Percentiles rank a stretch among this genome's conserved stretches.
phyloP scores from a whole-genome alignment of 495 filamentous ascomycete genomes.

The Penicillium cinerascens region DNA sequence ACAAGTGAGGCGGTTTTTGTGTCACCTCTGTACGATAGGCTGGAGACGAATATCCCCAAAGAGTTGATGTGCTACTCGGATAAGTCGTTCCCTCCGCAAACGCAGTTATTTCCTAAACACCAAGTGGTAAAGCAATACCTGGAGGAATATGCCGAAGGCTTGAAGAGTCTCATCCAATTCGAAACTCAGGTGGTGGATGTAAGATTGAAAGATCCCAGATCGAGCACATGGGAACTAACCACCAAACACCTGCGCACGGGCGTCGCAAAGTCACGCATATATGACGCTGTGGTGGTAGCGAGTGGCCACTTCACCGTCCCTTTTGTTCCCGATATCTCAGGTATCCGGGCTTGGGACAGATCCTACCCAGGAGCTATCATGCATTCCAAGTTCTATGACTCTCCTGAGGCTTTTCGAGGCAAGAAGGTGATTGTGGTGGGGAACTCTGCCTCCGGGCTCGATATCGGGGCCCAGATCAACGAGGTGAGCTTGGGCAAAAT shows the following conservation, averaged over 20 bases:
- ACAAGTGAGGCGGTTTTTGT: slow-evolving; percentile 44
- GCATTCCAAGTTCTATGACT: slow-evolving; percentile 80
- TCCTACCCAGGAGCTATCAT: slow-evolving; percentile 61
- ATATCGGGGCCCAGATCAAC: slow-evolving; percentile 75
- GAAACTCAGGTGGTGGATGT: slow-evolving; percentile 57
- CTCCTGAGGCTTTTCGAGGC: slow-evolving; percentile 50
- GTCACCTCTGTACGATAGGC: slow-evolving; percentile 72
- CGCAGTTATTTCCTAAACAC: slow-evolving; percentile 71
- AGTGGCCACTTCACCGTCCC: slow-evolving; percentile 77
- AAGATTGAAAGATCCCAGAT: slow-evolving; percentile 14
- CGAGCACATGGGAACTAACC: slow-evolving; percentile 52
- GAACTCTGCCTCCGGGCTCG: slow-evolving; percentile 72
- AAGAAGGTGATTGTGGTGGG: slow-evolving; percentile 77
- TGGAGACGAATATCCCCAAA: slow-evolving; percentile 88
- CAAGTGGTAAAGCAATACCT: slow-evolving; percentile 68
- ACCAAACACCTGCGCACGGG: slow-evolving; percentile 46
- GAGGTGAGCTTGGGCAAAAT: slow-evolving; percentile 47
- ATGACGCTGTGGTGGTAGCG: slow-evolving; percentile 81
- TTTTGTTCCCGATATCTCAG: slow-evolving; percentile 62
- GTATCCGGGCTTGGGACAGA: slow-evolving; percentile 54
- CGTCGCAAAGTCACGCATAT: slow-evolving; percentile 29
- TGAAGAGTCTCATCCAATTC: slow-evolving; percentile 53
- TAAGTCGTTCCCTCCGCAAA: slow-evolving; percentile 54
- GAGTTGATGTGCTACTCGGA: slow-evolving; percentile 79
- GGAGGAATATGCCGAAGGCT: slow-evolving; percentile 63